Evolutionary conservation across 148 eudicot species (phyloP), one percentile per base, ranked within the genome.

Genomic region (Chenopodium suecicum): DNA sequence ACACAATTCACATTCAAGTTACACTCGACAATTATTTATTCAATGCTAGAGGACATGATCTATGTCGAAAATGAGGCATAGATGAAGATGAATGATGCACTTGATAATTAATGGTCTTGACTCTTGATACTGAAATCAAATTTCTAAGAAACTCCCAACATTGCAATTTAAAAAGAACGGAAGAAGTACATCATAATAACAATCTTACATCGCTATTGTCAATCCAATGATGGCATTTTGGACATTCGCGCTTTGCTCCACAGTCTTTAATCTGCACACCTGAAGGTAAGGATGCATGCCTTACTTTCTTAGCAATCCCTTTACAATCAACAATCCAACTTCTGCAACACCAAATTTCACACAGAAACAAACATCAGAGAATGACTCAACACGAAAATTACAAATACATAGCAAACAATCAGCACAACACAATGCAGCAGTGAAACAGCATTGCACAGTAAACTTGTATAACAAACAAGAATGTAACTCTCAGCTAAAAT

Each of bases 131-230:
- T 22, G 25, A 62, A 62, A 62, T 1, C 25, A 62, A 62, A 5
- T 22, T 62, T 5, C 27, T 10, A 14, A 52, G 56, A 52, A 52
- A 12, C 3, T 52, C 44, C 44, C 44, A 41, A 41, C 44, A 41
- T 41, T 41, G 44, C 44, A 41, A 41, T 41, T 41, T 6, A 41
- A 41, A 41, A 41, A 41, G 44, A 41, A 41, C 5, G 44, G 44
- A 41, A 41, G 44, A 41, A 41, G 8, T 41, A 41, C 5, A 41
- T 54, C 60, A 62, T 62, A 62, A 62, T 9, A 62, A 25, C 65
- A 62, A 32, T n/a, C 98, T 89, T 92, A 96, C 98, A 87, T 96
- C 95, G 63, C 89, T 94, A 78, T 94, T 96, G 84, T 92, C 95
- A 47, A 96, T 91, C 82, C 77, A 67, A 69, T 82, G 72, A 58